A percentile compares a stretch with the other conserved stretches of the same genome.
Conservation (phyloP, 163 green algal species). For the Trebouxia gelatinosa region DNA sequence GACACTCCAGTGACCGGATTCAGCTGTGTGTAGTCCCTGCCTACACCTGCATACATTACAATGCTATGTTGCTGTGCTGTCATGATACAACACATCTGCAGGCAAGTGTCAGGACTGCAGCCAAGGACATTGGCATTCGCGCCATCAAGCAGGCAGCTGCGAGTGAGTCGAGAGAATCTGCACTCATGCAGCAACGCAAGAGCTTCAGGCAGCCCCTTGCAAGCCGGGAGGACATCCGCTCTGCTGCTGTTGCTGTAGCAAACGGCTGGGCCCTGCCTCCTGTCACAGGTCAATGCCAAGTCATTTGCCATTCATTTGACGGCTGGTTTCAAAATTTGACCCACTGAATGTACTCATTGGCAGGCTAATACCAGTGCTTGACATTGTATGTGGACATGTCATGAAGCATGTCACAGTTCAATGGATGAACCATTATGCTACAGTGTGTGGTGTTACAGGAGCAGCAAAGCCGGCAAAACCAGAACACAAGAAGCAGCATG, state of each 20-base stretch:
- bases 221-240: neutral
- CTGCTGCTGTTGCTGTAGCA: slow-evolving; percentile 24
- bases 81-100: too few relatives aligned
- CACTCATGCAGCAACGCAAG: slow-evolving; percentile 40
- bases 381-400: neutral
- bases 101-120: slow-evolving; percentile 42
- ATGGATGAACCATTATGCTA: too few relatives aligned
- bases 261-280: slow-evolving; percentile 3
- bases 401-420: too few relatives aligned
- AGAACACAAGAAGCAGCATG: slow-evolving; percentile 22
- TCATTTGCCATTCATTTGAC: neutral
- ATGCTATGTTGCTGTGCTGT: too few relatives aligned
- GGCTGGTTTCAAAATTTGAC: neutral
- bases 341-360: neutral
- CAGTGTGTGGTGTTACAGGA: too few relatives aligned
- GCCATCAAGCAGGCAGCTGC: slow-evolving; percentile 39
- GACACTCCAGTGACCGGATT: too few relatives aligned
- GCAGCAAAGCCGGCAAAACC: too few relatives aligned
- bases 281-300: neutral
- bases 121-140: slow-evolving; percentile 38
- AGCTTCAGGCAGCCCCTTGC: slow-evolving; percentile 26
- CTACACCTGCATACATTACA: too few relatives aligned
- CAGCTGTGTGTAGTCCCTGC: too few relatives aligned
- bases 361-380: neutral
- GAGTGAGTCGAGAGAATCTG: slow-evolving; percentile 35